Conservation (phyloP, 1,284 basidiomycete species). For the Phylloporus sp. region DNA sequence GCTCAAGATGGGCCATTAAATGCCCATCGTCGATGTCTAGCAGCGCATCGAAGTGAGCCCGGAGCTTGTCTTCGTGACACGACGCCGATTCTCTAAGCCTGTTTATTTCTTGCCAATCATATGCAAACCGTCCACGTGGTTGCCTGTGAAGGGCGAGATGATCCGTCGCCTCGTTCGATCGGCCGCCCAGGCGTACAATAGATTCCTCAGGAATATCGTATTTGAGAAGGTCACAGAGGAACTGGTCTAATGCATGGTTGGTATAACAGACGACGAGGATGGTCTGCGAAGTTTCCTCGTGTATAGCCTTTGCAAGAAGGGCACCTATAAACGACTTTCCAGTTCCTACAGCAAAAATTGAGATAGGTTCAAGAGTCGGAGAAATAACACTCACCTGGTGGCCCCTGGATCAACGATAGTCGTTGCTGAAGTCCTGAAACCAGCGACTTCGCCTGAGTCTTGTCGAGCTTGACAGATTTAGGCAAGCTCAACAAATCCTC, state of each 20-base stretch:
- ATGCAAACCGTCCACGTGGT: slow-evolving; percentile 12
- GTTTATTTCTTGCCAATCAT: slow-evolving; percentile 46
- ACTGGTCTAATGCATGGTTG: slow-evolving; percentile 69
- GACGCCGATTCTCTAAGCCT: slow-evolving; percentile 25
- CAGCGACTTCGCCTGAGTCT: slow-evolving; percentile 53
- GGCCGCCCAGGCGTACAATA: slow-evolving; percentile 61
- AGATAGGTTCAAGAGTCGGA: neutral
- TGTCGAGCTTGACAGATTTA: slow-evolving; percentile 50
- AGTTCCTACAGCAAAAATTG: slow-evolving; percentile 48
- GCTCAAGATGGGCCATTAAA: slow-evolving; percentile 40
- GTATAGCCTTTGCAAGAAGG: slow-evolving; percentile 56
- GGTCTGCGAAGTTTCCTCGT: slow-evolving; percentile 47
- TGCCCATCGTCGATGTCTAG: neutral
- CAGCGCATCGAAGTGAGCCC: neutral
- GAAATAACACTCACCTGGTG: slow-evolving; percentile 51
- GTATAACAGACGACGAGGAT: slow-evolving; percentile 71
- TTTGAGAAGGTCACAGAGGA: slow-evolving; percentile 58
- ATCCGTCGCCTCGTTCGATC: slow-evolving; percentile 49
- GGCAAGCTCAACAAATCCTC: slow-evolving; percentile 37
- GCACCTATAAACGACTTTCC: slow-evolving; percentile 72
- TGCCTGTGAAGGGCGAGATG: slow-evolving; percentile 44
- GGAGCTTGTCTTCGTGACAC: slow-evolving; percentile 33
- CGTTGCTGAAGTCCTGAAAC: slow-evolving; percentile 52
- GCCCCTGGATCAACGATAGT: slow-evolving; percentile 66
- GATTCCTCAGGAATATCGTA: slow-evolving; percentile 50